Conservation (phyloP, 2,329 filamentous ascomycete genomes). For the Cladophialophora exuberans region DNA sequence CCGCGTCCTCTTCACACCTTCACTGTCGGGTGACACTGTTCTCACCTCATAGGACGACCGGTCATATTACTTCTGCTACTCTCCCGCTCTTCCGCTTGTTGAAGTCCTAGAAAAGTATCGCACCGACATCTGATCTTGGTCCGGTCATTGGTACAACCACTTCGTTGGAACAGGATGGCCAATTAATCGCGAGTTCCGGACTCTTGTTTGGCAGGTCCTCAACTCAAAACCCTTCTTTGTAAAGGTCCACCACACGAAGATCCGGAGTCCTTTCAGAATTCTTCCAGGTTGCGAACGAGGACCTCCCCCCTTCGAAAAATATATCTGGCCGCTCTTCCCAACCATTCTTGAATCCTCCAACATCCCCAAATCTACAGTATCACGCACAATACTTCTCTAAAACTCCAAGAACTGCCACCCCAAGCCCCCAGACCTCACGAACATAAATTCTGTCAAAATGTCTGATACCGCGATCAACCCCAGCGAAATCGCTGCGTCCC, state of each 20-base stretch:
- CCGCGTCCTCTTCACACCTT: not conserved
- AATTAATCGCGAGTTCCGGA: constrained; percentile 18
- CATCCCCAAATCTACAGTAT: too few relatives aligned
- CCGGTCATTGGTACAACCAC: constrained; percentile 16
- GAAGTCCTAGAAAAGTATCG: not conserved
- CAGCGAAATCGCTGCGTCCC: constrained; percentile 12
- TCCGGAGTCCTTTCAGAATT: not conserved
- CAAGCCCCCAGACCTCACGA: not conserved
- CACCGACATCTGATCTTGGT: not conserved
- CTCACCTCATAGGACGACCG: not conserved
- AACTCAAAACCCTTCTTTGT: not conserved
- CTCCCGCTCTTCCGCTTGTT: too few relatives aligned
- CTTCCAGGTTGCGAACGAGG: too few relatives aligned
- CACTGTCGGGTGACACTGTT: not conserved
- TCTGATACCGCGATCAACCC: constrained; percentile 7
- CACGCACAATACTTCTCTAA: too few relatives aligned
- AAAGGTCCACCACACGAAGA: too few relatives aligned
- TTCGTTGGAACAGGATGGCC: constrained; percentile 15
- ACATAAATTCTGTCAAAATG: not conserved
- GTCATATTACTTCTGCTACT: not conserved
- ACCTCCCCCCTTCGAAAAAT: too few relatives aligned
- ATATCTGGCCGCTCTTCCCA: too few relatives aligned
- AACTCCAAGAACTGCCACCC: too few relatives aligned
- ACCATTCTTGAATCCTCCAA: too few relatives aligned
- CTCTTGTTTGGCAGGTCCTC: not conserved